Percentiles rank a stretch among this genome's conserved stretches.
phyloP scores from a whole-genome alignment of 1,139 yeast species.

The Pichia sp. region DNA sequence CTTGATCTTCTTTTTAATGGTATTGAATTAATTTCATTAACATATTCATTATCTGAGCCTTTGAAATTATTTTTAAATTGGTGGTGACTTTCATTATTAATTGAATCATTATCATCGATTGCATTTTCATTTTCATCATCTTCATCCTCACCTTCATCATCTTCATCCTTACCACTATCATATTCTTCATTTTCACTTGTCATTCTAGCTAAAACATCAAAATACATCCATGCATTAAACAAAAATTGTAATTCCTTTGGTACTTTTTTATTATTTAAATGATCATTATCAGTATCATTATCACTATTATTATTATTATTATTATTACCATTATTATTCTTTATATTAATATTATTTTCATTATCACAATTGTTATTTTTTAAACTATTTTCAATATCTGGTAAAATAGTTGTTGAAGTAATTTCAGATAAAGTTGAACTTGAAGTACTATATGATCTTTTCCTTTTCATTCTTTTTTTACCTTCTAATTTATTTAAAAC shows the following conservation, averaged over 20 bases:
- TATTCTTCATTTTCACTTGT: slow-evolving; percentile 44
- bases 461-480: slow-evolving; percentile 12
- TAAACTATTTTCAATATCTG: no score
- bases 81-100: not conserved
- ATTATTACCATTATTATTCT: not conserved
- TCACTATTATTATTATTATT: not conserved
- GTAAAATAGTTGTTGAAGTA: not conserved
- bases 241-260: slow-evolving; percentile 47
- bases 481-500: slow-evolving; percentile 29
- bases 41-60: slow-evolving; percentile 2
- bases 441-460: not conserved
- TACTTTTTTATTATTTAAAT: slow-evolving; percentile 17
- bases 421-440: not conserved
- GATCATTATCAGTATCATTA: not conserved
- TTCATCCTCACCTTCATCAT: slow-evolving; percentile 12
- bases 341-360: no score
- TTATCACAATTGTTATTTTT: no score
- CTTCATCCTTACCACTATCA: slow-evolving; percentile 32
- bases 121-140: slow-evolving; percentile 8
- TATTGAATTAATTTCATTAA: not conserved
- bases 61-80: not conserved
- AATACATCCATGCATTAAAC: slow-evolving; percentile 60
- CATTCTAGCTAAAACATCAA: slow-evolving; percentile 61
- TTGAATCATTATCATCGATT: not conserved
- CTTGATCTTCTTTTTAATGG: slow-evolving; percentile 6